Evolutionary conservation across 1,284 basidiomycete genomes (phyloP).

Genomic region (Athelia psychrophila): DNA sequence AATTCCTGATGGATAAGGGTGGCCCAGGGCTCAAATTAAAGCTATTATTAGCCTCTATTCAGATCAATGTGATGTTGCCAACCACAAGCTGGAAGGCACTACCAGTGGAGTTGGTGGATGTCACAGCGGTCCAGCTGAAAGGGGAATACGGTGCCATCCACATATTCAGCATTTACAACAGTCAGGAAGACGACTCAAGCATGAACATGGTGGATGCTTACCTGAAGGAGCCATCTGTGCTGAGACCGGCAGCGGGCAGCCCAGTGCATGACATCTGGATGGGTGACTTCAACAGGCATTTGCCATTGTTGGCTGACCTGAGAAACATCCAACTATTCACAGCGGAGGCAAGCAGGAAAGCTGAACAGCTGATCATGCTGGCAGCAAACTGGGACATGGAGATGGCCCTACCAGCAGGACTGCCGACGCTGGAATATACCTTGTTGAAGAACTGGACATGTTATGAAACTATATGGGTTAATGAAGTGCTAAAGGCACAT

Average conservation of each 20-base stretch:
- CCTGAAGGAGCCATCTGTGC: slow-evolving; percentile 6
- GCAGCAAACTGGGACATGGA: slow-evolving; percentile 20
- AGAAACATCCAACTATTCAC: slow-evolving; percentile 36
- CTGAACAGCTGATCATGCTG: slow-evolving; percentile 18
- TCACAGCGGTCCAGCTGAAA: slow-evolving; percentile 21
- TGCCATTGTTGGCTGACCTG: background rate
- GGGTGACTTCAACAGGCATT: slow-evolving; percentile 1
- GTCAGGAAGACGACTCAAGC: slow-evolving; percentile 10
- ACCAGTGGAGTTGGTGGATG: slow-evolving; percentile 16
- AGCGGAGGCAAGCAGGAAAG: slow-evolving; percentile 5
- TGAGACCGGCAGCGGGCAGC: too few relatives aligned
- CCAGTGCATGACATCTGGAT: background rate
- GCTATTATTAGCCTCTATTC: slow-evolving; percentile 21
- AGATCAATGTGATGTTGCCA: slow-evolving; percentile 18
- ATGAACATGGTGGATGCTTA: slow-evolving; percentile 5
- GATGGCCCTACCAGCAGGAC: slow-evolving; percentile 20
- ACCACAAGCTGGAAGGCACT: slow-evolving; percentile 22
- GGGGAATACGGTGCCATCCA: slow-evolving; percentile 7
- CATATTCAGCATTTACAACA: slow-evolving; percentile 28
- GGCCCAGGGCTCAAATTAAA: too few relatives aligned
- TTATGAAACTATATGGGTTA: slow-evolving; percentile 28
- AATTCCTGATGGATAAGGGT: too few relatives aligned
- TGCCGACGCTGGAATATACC: slow-evolving; percentile 21
- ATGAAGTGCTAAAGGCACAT: slow-evolving; percentile 4
- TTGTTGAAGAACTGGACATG: slow-evolving; percentile 22